phyloP scores from a whole-genome alignment of 2,329 filamentous ascomycete genomes.

The Lecanicillium sp. region DNA sequence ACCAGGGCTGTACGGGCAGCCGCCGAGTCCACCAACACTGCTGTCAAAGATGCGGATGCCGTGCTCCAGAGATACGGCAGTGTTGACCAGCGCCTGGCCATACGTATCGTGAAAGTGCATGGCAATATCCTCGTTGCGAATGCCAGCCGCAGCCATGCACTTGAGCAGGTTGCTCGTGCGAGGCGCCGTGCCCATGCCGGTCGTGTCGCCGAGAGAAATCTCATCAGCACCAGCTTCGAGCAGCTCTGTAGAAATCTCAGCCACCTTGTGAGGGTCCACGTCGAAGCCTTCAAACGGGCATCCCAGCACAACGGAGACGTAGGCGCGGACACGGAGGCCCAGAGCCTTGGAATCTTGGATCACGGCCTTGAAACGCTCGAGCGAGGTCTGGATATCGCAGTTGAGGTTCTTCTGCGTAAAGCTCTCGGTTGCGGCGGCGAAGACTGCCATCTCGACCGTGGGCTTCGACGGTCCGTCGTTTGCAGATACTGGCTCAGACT shows the following conservation, averaged over 20 bases:
- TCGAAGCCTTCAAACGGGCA: conserved; percentile 68
- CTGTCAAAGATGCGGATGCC: conserved; percentile 74
- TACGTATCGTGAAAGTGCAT: conserved; percentile 90
- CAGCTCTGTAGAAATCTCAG: conserved; percentile 58
- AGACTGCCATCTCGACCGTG: conserved; percentile 65
- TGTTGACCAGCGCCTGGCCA: conserved; percentile 77
- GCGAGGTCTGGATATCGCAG: conserved; percentile 65
- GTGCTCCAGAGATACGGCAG: conserved; percentile 66
- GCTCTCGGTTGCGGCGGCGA: conserved; percentile 72
- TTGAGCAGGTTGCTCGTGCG: conserved; percentile 56
- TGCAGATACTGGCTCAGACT: conserved; percentile 33
- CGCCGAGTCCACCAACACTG: conserved; percentile 72
- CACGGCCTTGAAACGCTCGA: conserved; percentile 61
- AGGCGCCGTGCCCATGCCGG: conserved; percentile 79
- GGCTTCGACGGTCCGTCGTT: conserved; percentile 33
- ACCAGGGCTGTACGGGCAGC: conserved; percentile 77
- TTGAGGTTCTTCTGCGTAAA: conserved; percentile 80
- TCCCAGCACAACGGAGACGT: conserved; percentile 72
- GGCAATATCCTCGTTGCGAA: conserved; percentile 62
- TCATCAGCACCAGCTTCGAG: conserved; percentile 86
- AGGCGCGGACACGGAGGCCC: conserved; percentile 64
- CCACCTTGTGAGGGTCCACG: conserved; percentile 54
- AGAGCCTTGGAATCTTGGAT: conserved; percentile 58
- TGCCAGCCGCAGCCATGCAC: conserved; percentile 56
- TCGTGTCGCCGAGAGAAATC: conserved; percentile 84